These are phyloP conservation scores for Fraxinus greggii DNA, from an alignment of 305 asterid genomes.

Conservation along the genomic window DNA sequence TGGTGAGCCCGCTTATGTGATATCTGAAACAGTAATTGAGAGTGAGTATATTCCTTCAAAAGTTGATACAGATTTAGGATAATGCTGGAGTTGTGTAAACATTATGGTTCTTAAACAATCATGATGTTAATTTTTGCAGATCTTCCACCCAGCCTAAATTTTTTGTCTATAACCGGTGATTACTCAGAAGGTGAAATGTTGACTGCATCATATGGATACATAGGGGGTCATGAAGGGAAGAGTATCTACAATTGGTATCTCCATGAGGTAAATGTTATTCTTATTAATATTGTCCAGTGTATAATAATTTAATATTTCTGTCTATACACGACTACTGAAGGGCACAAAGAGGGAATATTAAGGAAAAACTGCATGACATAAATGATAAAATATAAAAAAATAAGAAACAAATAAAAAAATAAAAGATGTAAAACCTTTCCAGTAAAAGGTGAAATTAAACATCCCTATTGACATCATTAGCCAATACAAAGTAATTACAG, in stretches of 20 bases:
- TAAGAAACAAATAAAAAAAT: not conserved
- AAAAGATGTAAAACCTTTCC: not conserved
- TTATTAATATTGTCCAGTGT: not conserved
- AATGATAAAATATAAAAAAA: constrained; percentile 9
- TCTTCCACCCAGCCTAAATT: constrained; percentile 93
- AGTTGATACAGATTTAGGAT: constrained; percentile 11
- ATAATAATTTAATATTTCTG: not conserved
- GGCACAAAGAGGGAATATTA: constrained; percentile 13
- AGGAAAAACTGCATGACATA: constrained; percentile 2
- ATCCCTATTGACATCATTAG: not conserved
- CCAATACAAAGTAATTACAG: not conserved
- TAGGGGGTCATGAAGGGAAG: constrained; percentile 98
- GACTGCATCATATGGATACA: constrained; percentile 95
- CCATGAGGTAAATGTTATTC: constrained; percentile 62
- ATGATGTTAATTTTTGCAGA: constrained; percentile 49
- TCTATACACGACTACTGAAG: constrained; percentile 11
- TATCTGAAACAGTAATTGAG: constrained; percentile 70
- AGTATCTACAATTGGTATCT: constrained; percentile 82
- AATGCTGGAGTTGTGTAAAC: constrained; percentile 6
- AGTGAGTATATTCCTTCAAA: constrained; percentile 50
- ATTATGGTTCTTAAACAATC: not conserved
- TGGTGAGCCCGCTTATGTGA: constrained; percentile 85
- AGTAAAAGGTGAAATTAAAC: not conserved
- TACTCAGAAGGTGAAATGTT: constrained; percentile 78
- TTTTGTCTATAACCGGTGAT: constrained; percentile 91